Percentiles rank a stretch among this genome's conserved stretches.
Conservation (phyloP, 306 rosid species). For the Corylus heterophylla region DNA sequence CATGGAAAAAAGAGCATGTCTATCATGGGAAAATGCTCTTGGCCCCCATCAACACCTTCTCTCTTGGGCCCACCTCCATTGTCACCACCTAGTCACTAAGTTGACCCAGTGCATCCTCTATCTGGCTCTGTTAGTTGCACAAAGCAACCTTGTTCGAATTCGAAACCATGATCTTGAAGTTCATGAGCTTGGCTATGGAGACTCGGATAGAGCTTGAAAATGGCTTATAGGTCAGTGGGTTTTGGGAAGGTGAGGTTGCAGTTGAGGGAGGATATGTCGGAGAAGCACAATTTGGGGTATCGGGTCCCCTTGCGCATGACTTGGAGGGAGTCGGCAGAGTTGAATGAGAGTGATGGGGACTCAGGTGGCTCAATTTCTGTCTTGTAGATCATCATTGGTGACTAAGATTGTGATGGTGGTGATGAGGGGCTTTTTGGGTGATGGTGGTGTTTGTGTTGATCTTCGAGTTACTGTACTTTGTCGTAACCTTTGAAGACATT, state of each 20-base stretch:
- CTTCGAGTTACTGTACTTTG: constrained; percentile 41
- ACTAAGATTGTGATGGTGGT: constrained; percentile 33
- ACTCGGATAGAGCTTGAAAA: constrained; percentile 53
- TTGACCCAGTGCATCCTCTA: constrained; percentile 63
- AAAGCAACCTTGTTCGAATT: constrained; percentile 28
- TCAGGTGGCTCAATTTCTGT: constrained; percentile 17
- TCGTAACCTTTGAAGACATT: constrained; percentile 60
- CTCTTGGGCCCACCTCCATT: constrained; percentile 20
- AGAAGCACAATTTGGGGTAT: constrained; percentile 61
- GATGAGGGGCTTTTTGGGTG: constrained; percentile 29
- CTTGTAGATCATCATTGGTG: constrained; percentile 5
- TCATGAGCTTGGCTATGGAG: constrained; percentile 39
- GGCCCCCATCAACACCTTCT: constrained; percentile 35
- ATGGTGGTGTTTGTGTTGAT: constrained; percentile 22
- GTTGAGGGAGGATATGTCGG: too few species aligned
- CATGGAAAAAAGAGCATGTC: too few species aligned
- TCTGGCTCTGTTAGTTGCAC: constrained; percentile 51
- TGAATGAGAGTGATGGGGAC: constrained; percentile 24
- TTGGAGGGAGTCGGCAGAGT: constrained; percentile 41
- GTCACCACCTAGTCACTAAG: constrained; percentile 52
- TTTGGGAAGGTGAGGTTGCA: neutral
- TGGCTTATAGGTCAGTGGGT: constrained; percentile 45
- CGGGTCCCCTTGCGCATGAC: constrained; percentile 66
- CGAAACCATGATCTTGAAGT: constrained; percentile 13
- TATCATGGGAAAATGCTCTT: neutral